Conservation (phyloP, 352 stramenopile genomes). For the Blastocystis sp. region DNA sequence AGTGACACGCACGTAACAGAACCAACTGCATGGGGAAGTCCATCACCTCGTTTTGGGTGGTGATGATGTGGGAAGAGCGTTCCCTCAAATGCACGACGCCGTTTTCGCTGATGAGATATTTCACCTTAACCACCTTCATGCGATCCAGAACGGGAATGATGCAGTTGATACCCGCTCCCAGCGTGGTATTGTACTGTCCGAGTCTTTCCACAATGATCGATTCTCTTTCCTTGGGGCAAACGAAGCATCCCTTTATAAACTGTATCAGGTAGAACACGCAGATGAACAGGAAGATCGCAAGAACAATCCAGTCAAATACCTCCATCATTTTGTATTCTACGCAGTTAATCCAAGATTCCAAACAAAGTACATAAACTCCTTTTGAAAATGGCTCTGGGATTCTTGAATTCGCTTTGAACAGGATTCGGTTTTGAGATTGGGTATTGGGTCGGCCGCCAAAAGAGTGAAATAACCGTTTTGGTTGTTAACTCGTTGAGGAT, state of each 20-base stretch:
- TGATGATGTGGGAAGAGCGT: conserved; percentile 70
- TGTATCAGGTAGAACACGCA: conserved; percentile 64
- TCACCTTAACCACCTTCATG: conserved; percentile 37
- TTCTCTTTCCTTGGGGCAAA: conserved; percentile 73
- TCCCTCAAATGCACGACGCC: conserved; percentile 38
- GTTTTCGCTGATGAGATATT: conserved; percentile 35
- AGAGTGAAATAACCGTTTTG: conserved; percentile 25
- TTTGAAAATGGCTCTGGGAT: background rate
- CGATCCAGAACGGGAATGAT: conserved; percentile 72
- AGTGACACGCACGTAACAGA: conserved; percentile 10
- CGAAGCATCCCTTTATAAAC: conserved; percentile 62
- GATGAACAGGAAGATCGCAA: conserved; percentile 44
- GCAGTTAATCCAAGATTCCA: background rate
- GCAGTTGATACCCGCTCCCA: conserved; percentile 72
- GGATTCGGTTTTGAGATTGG: conserved; percentile 10
- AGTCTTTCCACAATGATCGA: conserved; percentile 72
- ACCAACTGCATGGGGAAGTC: conserved; percentile 72
- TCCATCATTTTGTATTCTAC: background rate
- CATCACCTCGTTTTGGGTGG: conserved; percentile 73
- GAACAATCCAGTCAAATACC: conserved; percentile 38
- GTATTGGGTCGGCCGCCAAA: background rate
- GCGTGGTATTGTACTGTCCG: conserved; percentile 70
- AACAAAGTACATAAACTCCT: background rate
- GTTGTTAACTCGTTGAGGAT: too few relatives aligned
- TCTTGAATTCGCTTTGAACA: background rate